phyloP scores from a whole-genome alignment of 345 rosid genomes.

The Litchi chinensis region DNA sequence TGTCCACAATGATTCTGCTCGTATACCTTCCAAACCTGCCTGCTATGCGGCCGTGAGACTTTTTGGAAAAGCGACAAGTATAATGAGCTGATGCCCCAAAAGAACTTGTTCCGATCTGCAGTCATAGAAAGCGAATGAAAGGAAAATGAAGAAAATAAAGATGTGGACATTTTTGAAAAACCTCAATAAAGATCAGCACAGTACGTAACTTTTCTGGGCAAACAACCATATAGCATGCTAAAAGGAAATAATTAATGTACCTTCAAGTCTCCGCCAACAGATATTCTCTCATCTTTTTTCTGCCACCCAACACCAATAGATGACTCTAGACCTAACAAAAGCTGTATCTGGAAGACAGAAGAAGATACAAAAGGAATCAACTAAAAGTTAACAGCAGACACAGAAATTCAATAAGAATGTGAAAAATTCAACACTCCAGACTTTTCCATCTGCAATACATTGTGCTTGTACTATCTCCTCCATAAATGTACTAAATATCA shows the following conservation, averaged over 20 bases:
- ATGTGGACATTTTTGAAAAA: background rate
- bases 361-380: conserved; percentile 17
- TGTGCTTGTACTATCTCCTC: background rate
- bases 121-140: conserved; percentile 15
- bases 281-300: conserved; percentile 71
- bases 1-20: conserved; percentile 12
- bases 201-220: background rate
- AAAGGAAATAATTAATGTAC: conserved; percentile 39
- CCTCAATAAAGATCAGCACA: background rate
- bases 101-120: conserved; percentile 75
- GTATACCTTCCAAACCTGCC: conserved; percentile 82
- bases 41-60: conserved; percentile 81
- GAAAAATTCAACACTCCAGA: conserved; percentile 12
- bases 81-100: conserved; percentile 80
- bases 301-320: conserved; percentile 83
- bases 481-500: background rate
- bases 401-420: background rate
- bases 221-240: background rate
- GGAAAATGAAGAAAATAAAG: background rate
- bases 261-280: conserved; percentile 80
- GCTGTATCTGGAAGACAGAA: conserved; percentile 60
- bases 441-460: background rate
- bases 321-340: conserved; percentile 75
- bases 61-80: conserved; percentile 68
- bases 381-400: conserved; percentile 15